phyloP scores from a whole-genome alignment of 2,329 filamentous ascomycete genomes.

The Cercospora beticola region DNA sequence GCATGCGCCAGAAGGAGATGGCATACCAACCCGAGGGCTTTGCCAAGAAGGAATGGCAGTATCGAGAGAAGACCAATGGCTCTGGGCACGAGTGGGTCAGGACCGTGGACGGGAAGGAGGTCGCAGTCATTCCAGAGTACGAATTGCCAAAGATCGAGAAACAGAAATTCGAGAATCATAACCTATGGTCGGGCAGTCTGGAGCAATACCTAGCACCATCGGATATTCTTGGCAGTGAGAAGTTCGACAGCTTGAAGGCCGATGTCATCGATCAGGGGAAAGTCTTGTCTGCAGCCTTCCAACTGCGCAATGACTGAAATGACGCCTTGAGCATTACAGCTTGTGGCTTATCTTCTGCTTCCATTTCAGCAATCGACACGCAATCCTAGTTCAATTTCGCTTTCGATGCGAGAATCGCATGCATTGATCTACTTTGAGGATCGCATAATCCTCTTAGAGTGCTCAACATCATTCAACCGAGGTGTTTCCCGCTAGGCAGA shows the following conservation, averaged over 20 bases:
- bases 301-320: neutral
- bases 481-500: neutral
- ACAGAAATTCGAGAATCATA: constrained; percentile 8
- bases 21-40: constrained; percentile 13
- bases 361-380: neutral
- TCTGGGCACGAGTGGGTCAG: constrained; percentile 13
- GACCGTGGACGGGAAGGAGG: constrained; percentile 7
- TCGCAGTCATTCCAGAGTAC: constrained; percentile 14
- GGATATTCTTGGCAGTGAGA: constrained; percentile 5
- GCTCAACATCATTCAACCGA: neutral
- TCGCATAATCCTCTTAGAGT: neutral
- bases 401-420: neutral
- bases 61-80: constrained; percentile 1
- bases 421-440: neutral
- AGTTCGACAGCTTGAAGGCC: constrained; percentile 4
- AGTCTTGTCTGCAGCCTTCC: neutral
- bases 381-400: neutral
- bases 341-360: neutral
- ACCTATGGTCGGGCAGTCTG: constrained; percentile 17
- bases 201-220: constrained; percentile 10
- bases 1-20: constrained; percentile 9
- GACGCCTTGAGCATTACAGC: neutral
- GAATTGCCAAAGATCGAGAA: constrained; percentile 6
- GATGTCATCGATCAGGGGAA: constrained; percentile 8
- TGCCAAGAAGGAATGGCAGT: constrained; percentile 10